Evolutionary conservation across 2,329 filamentous ascomycete species (phyloP).

Genomic region (Arthrinium puccinioides): DNA sequence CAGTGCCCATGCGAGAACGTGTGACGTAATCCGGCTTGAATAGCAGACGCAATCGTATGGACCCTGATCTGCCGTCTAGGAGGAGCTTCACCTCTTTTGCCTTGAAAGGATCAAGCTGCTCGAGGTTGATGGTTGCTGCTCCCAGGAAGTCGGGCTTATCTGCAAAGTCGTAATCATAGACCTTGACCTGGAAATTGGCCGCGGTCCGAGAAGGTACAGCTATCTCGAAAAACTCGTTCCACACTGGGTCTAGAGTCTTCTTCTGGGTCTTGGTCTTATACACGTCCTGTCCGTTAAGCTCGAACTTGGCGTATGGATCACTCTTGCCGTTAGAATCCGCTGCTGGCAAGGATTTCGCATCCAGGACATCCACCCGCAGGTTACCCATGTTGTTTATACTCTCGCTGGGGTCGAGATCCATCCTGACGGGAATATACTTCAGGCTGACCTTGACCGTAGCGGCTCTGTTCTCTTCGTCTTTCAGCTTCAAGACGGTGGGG

Average conservation of each 20-base stretch:
- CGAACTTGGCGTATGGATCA: constrained; percentile 94
- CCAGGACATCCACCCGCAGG: constrained; percentile 86
- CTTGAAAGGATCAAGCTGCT: constrained; percentile 77
- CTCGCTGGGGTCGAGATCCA: constrained; percentile 88
- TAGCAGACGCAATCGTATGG: constrained; percentile 72
- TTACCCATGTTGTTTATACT: constrained; percentile 99
- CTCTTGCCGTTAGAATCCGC: constrained; percentile 95
- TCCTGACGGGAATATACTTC: constrained; percentile 90
- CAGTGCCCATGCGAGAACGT: constrained; percentile 78
- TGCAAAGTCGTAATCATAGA: constrained; percentile 96
- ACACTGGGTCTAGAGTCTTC: constrained; percentile 89
- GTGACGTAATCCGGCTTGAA: constrained; percentile 93
- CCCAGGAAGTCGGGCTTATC: constrained; percentile 93
- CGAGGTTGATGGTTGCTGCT: constrained; percentile 65
- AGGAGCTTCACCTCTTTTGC: constrained; percentile 66
- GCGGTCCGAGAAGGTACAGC: constrained; percentile 76
- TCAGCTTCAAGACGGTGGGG: constrained; percentile 74
- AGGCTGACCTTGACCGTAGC: constrained; percentile 85
- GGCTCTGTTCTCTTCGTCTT: constrained; percentile 65
- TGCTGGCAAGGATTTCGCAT: constrained; percentile 79
- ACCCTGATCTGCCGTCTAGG: constrained; percentile 85
- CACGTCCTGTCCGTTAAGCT: constrained; percentile 79
- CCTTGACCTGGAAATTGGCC: constrained; percentile 72
- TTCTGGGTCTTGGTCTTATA: constrained; percentile 95
- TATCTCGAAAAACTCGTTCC: constrained; percentile 95